Evolutionary conservation across 257 asterid genomes (phyloP).

Genomic region (Solanum sparsipilum): DNA sequence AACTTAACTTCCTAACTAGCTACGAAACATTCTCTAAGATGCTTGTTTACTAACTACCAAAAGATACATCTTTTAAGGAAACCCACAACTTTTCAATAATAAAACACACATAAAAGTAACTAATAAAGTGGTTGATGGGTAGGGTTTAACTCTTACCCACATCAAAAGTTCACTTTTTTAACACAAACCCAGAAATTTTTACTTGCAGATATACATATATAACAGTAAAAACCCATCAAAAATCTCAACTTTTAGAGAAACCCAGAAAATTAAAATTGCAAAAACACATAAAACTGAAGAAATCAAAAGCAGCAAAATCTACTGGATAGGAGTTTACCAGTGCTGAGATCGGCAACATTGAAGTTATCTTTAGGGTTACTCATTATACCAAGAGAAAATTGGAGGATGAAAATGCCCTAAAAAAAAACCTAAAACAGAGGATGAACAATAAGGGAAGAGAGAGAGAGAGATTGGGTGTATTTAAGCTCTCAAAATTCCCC

Average conservation of each 20-base stretch:
- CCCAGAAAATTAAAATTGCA: neutral
- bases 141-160: neutral
- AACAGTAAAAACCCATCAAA: neutral
- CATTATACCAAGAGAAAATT: neutral
- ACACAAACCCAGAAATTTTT: neutral
- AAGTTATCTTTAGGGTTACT: constrained; percentile 21
- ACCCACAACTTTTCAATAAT: neutral
- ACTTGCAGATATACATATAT: neutral
- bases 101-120: neutral
- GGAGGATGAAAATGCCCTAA: neutral
- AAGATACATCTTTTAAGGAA: neutral
- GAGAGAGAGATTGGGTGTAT: neutral
- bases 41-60: neutral
- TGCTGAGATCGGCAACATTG: constrained; percentile 28
- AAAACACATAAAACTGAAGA: neutral
- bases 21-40: neutral
- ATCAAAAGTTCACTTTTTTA: neutral
- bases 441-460: neutral
- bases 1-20: neutral
- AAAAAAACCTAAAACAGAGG: neutral
- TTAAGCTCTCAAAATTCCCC: neutral
- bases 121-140: neutral
- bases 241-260: neutral
- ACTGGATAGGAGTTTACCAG: constrained; percentile 3
- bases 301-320: neutral